Percentiles rank a stretch among this genome's conserved stretches.
phyloP scores from a whole-genome alignment of 352 stramenopile genomes.

The Phytophthora hybrid region DNA sequence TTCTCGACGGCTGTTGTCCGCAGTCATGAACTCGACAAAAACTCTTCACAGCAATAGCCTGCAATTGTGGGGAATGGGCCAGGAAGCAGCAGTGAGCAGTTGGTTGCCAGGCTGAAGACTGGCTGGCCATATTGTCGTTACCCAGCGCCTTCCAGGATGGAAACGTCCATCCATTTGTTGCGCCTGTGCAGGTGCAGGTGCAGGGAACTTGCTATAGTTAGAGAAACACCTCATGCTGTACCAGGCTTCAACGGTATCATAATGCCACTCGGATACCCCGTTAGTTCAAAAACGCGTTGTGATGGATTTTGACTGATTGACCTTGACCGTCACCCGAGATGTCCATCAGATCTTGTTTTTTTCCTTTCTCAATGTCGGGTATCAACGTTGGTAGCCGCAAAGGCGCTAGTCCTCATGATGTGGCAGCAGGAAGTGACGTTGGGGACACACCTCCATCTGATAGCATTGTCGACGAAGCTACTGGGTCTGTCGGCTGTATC shows the following conservation, averaged over 20 bases:
- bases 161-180: slow-evolving; percentile 32
- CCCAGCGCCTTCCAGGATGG: slow-evolving; percentile 4
- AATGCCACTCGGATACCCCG: not conserved
- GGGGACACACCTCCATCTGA: slow-evolving; percentile 9
- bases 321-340: slow-evolving; percentile 12
- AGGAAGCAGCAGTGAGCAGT: slow-evolving; percentile 12
- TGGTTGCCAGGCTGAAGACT: slow-evolving; percentile 22
- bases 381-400: slow-evolving; percentile 1
- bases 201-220: slow-evolving; percentile 25
- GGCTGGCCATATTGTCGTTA: slow-evolving; percentile 40
- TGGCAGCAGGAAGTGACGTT: slow-evolving; percentile 4
- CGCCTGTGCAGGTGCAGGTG: not conserved
- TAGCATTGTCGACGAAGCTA: slow-evolving; percentile 1
- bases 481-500: slow-evolving; percentile 1
- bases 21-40: slow-evolving; percentile 26
- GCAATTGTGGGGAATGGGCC: slow-evolving; percentile 15
- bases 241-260: not conserved
- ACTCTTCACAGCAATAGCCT: slow-evolving; percentile 7
- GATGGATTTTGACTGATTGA: slow-evolving; percentile 29
- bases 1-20: slow-evolving; percentile 31
- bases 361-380: slow-evolving; percentile 4
- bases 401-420: slow-evolving; percentile 22
- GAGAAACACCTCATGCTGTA: slow-evolving; percentile 1
- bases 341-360: not conserved
- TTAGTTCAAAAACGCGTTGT: slow-evolving; percentile 13